Percentiles rank a stretch among this genome's conserved stretches.
phyloP scores from a whole-genome alignment of 495 filamentous ascomycete genomes.

The Cenococcum geophilum region DNA sequence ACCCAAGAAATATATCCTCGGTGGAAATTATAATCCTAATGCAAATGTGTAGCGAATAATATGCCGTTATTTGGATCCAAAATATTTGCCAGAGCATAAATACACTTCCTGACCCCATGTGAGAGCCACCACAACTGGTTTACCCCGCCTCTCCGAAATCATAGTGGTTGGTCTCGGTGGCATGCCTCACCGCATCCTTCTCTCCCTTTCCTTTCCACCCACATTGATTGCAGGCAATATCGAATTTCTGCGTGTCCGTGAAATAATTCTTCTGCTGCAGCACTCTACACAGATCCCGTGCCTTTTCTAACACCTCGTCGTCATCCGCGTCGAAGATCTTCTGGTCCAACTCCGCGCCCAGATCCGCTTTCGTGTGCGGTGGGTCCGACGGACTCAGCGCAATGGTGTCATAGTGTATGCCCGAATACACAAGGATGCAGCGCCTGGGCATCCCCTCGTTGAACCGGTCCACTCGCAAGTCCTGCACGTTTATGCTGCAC shows the following conservation, averaged over 20 bases:
- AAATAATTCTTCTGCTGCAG: constrained; percentile 73
- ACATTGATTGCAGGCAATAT: constrained; percentile 74
- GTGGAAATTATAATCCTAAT: too few species aligned
- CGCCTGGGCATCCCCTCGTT: constrained; percentile 67
- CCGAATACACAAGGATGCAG: constrained; percentile 84
- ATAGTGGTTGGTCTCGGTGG: constrained; percentile 57
- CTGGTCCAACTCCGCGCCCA: constrained; percentile 65
- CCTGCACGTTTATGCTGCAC: constrained; percentile 72
- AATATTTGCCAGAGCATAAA: too few species aligned
- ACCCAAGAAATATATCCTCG: too few species aligned
- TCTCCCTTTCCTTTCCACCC: constrained; percentile 68
- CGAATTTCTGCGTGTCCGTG: constrained; percentile 80
- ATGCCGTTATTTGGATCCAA: too few species aligned
- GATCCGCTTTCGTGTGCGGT: constrained; percentile 50
- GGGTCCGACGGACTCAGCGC: constrained; percentile 63
- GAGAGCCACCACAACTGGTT: background rate
- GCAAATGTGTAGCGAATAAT: too few species aligned
- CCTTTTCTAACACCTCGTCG: constrained; percentile 60
- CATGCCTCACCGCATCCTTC: constrained; percentile 62
- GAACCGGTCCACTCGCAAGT: constrained; percentile 63
- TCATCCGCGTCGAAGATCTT: constrained; percentile 70
- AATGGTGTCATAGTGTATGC: constrained; percentile 94
- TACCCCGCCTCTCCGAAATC: constrained; percentile 63
- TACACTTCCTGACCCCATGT: too few species aligned
- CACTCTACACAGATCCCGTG: constrained; percentile 65